Evolutionary conservation across 2,329 filamentous ascomycete genomes (phyloP).

Genomic region (Aspergillus melleus): DNA sequence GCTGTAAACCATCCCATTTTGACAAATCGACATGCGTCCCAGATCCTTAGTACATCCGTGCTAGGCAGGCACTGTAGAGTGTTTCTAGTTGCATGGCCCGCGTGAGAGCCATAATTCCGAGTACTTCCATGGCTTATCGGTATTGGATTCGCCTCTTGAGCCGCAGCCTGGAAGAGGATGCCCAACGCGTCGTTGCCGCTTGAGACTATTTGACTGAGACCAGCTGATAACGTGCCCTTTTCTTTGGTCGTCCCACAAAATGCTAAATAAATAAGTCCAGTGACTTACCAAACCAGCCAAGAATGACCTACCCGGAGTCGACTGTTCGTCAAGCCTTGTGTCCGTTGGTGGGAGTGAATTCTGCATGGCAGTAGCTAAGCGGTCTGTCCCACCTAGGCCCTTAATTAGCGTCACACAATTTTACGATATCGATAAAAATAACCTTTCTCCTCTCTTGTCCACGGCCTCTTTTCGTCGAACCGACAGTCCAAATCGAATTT

Average conservation of each 20-base stretch:
- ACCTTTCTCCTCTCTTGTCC: slow-evolving; percentile 16
- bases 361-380: not conserved
- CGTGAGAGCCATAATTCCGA: not conserved
- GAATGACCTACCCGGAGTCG: not conserved
- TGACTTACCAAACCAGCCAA: no score
- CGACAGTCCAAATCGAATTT: slow-evolving; percentile 45
- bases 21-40: slow-evolving; percentile 53
- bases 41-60: slow-evolving; percentile 40
- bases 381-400: not conserved
- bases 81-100: not conserved
- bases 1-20: slow-evolving; percentile 57
- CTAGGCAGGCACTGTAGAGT: not conserved
- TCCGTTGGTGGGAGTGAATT: not conserved
- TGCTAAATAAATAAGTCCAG: no score
- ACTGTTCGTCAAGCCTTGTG: not conserved
- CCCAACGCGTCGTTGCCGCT: slow-evolving; percentile 53
- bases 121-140: not conserved
- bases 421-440: slow-evolving; percentile 21
- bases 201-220: slow-evolving; percentile 52
- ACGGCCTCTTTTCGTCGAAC: slow-evolving; percentile 32
- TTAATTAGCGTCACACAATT: no score
- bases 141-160: not conserved
- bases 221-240: slow-evolving; percentile 25
- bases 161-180: slow-evolving; percentile 50
- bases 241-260: no score